Conservation (phyloP, 495 filamentous ascomycete species). For the Trichoderma erinaceum region DNA sequence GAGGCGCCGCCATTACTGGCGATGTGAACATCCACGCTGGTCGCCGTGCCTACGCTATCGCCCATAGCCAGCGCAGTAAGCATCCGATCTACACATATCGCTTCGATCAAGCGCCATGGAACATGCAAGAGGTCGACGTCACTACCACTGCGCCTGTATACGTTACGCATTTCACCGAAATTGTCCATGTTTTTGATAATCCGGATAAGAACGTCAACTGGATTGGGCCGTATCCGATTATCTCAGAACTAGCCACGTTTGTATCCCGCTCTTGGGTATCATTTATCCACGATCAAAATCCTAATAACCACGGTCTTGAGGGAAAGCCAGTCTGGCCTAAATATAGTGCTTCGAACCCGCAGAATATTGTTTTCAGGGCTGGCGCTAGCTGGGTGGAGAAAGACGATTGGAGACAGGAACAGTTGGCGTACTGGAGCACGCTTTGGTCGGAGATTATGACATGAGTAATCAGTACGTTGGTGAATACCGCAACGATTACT, state of each 20-base stretch:
- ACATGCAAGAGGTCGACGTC: conserved; percentile 21
- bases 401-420: conserved; percentile 20
- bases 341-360: conserved; percentile 11
- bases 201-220: conserved; percentile 24
- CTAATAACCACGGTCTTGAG: conserved; percentile 30
- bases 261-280: conserved; percentile 50
- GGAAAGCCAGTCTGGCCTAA: conserved; percentile 15
- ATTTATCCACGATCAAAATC: conserved; percentile 47
- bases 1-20: conserved; percentile 23
- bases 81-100: conserved; percentile 21
- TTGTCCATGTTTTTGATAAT: conserved; percentile 54
- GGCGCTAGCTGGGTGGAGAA: conserved; percentile 19
- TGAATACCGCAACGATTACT: too few relatives aligned
- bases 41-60: conserved; percentile 17
- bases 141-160: conserved; percentile 21
- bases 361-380: conserved; percentile 23
- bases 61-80: not conserved
- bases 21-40: conserved; percentile 23
- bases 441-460: conserved; percentile 19
- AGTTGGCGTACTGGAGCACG: conserved; percentile 21
- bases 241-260: conserved; percentile 39
- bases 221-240: conserved; percentile 29
- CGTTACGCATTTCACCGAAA: conserved; percentile 50
- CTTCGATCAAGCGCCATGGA: conserved; percentile 23
- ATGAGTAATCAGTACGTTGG: not conserved